Evolutionary conservation across 169 alveolate species (phyloP).

Genomic region (Theileria equi): DNA sequence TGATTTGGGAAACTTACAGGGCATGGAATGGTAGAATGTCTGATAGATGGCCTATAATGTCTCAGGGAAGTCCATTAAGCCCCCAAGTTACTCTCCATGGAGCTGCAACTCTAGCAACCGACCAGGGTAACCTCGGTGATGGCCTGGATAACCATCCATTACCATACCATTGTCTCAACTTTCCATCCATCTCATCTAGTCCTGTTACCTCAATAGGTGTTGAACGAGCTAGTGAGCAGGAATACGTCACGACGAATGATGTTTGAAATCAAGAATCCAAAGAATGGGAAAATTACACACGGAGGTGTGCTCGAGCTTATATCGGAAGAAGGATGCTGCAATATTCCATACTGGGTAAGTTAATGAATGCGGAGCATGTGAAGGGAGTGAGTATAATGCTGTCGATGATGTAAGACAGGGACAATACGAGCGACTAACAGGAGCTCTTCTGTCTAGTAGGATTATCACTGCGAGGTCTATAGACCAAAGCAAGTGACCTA

Average conservation of each 20-base stretch:
- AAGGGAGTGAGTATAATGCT: no score
- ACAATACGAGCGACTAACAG: no score
- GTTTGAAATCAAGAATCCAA: conserved; percentile 73
- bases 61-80: no score
- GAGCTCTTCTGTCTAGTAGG: no score
- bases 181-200: conserved; percentile 28
- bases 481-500: no score
- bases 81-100: background rate
- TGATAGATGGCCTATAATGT: no score
- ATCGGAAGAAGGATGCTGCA: conserved; percentile 91
- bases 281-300: conserved; percentile 75
- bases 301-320: conserved; percentile 91
- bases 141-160: background rate
- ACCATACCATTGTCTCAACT: background rate
- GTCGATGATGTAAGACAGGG: no score
- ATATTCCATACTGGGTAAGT: conserved; percentile 88
- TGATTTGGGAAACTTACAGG: no score
- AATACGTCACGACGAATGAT: conserved; percentile 84
- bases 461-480: no score
- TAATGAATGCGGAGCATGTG: background rate
- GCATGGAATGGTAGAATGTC: no score
- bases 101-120: background rate
- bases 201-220: conserved; percentile 77
- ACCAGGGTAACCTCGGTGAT: background rate
- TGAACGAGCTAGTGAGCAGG: conserved; percentile 77